Percentiles rank a stretch among this genome's conserved stretches.
phyloP scores from a whole-genome alignment of 2,329 filamentous ascomycete genomes.

The Talaromyces piceae region DNA sequence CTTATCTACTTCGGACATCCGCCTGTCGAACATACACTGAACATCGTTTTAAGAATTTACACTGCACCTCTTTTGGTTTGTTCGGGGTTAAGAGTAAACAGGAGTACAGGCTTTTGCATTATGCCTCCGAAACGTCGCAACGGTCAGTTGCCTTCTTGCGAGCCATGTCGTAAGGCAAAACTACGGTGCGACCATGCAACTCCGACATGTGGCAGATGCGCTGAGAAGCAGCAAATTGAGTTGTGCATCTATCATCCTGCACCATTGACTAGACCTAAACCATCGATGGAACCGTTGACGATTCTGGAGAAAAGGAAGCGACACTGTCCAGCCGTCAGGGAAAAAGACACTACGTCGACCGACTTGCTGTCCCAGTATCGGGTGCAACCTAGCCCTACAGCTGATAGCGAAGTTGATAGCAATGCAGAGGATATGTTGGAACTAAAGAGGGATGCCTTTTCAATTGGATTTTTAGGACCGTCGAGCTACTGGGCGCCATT shows the following conservation, averaged over 20 bases:
- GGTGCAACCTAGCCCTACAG: background rate
- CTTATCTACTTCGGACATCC: background rate
- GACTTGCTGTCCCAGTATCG: conserved; percentile 8
- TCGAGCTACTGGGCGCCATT: conserved; percentile 17
- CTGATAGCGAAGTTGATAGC: background rate
- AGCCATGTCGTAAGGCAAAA: conserved; percentile 20
- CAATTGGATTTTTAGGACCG: conserved; percentile 16
- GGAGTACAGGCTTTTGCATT: too few relatives aligned
- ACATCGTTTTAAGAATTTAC: background rate
- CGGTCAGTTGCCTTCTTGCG: conserved; percentile 16
- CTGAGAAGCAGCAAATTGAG: conserved; percentile 9
- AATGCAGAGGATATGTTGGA: background rate
- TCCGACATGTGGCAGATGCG: conserved; percentile 16
- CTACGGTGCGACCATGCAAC: conserved; percentile 18
- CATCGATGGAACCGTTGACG: background rate
- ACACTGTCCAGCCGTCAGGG: conserved; percentile 1
- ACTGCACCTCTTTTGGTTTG: background rate
- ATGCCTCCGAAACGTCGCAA: conserved; percentile 8
- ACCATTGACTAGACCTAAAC: conserved; percentile 11
- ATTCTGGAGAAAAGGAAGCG: conserved; percentile 8
- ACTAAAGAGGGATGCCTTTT: background rate
- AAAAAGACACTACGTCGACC: conserved; percentile 2
- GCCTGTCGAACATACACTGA: too few relatives aligned
- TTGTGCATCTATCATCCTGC: conserved; percentile 15
- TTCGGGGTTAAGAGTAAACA: background rate